Base-by-base conservation (phyloP, 1,284 basidiomycete species). In the Apiotrichum laibachii region DNA sequence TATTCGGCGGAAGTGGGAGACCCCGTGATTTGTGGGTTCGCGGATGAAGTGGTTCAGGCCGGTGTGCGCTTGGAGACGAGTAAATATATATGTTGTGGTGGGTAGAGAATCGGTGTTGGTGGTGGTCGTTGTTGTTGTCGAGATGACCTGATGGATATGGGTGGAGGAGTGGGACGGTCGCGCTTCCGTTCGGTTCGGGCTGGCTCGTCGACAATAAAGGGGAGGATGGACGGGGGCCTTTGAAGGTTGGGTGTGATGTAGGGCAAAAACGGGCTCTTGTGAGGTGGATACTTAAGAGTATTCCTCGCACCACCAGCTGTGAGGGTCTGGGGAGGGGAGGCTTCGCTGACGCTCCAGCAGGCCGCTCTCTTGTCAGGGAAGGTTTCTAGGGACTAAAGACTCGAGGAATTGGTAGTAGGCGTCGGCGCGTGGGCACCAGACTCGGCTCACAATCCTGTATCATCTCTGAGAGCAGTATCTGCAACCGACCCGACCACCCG, bases 281-380 rank as follows among this genome's bases (percentile, higher is more conserved):
- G 43, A 44, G 43, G n/a, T 44, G 19, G 43, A 37, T 44, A 44
- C 43, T 44, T 44, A 44, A 21, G n/a, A 44, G 18, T 44, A n/a
- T 44, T 44, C 43, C 26, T 44, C 8, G 19, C 43, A n/a, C 42
- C 13, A 7, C 43, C 43, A 21, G 40, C 40, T 44, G 19, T 44
- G 9, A 42, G n/a, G 18, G 19, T 44, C 8, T 6, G 9, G n/a
- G 8, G 43, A 2, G 8, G 19, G n/a, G 43, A n/a, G 43, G 11
- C n/a, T 11, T 10, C 5, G n/a, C n/a, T 21, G 19, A 44, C 19
- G 19, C 21, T 44, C 43, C 19, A 44, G 43, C n/a, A 21, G n/a
- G 43, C n/a, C 9, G n/a, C 43, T 19, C 43, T 44, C 43, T 31
- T 31, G 26, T 31, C 26, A 31, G 26, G 26, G 26, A 31, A 31